Evolutionary conservation across 768 basidiomycete species (phyloP), one percentile per base, ranked within the genome.

Genomic region (Hydnomerulius pinastri): DNA sequence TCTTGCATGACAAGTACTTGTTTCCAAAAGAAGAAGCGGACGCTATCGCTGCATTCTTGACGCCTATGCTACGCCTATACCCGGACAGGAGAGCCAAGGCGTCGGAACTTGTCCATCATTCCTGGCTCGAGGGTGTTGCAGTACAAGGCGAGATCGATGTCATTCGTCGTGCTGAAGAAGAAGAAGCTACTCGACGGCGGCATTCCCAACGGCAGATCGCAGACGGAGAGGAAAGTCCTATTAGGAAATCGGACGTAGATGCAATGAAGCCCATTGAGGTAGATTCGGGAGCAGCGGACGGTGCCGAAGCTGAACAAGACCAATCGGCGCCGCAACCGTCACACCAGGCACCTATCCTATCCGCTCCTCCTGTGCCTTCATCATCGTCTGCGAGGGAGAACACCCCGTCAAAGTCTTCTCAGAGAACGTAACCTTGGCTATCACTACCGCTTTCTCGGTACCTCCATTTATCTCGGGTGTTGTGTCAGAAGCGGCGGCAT

Each of bases 1-100:
- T 94, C 18, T 70, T 93, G 50, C 85, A 90, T 61, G 95, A 99
- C 77, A 98, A 99, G 73, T 98, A 98, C 72, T 82, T 97, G 48
- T 92, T 99, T 64, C 85, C 92, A 1, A 79, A 81, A 43, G 71
- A 78, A 4, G 93, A 95, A 44, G 91, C 96, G 1, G 88, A 90
- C 36, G 74, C 81, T 32, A 85, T 98, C 53, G 79, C 86, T 2
- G 78, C 82, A 1, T 95, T 97, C 78, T 74, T 96, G 12, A 77
- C 75, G 11, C 94, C 94, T 4, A 97, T 98, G 96, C 77, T 99
- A 8, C 77, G 90, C 24, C 80, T 97, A 17, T 83, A 88, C 60
- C 90, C 95, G 0, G 93, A 95, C 54, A 86, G 89, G 58, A 83
- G 96, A 23, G 93, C 94, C 0, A 86, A 85, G 51, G 95, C 96